Conservation (phyloP, 208 protist species). For the Eutreptiella sp. region DNA sequence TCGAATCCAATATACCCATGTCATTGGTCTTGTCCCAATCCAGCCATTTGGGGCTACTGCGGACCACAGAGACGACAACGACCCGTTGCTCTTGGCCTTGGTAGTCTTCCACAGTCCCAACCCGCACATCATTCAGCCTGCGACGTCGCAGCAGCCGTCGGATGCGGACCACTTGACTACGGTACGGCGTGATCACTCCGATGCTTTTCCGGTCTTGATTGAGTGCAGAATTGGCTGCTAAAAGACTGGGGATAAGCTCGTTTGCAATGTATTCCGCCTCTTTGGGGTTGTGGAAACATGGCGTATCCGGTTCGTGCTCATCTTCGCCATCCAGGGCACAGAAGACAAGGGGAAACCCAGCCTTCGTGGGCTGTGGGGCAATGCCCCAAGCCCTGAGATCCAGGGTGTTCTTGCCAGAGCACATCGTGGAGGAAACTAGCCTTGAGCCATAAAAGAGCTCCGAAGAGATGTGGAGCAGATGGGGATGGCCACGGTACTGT, state of each 20-base stretch:
- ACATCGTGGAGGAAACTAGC: neutral
- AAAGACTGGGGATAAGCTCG: neutral
- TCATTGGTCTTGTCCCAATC: neutral
- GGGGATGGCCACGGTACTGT: constrained; percentile 17
- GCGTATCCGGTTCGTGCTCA: neutral
- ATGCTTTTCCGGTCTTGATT: neutral
- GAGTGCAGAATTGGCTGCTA: neutral
- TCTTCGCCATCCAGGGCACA: constrained; percentile 8
- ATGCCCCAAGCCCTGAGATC: no score
- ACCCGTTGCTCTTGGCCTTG: constrained; percentile 21
- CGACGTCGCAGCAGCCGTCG: constrained; percentile 2
- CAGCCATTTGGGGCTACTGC: constrained; percentile 4
- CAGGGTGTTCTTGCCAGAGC: neutral
- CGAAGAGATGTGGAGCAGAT: constrained; percentile 5
- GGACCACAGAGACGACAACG: neutral
- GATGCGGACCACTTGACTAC: constrained; percentile 7
- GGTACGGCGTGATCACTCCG: constrained; percentile 29
- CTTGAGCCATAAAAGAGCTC: constrained; percentile 20
- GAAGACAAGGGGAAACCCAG: constrained; percentile 22
- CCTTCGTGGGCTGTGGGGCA: neutral
- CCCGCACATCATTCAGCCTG: neutral
- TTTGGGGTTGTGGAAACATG: neutral
- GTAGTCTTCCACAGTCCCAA: constrained; percentile 30
- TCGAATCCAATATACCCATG: neutral
- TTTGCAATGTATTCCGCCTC: neutral